Evolutionary conservation across 306 rosid species (phyloP).

Genomic region (Medicago lupulina): DNA sequence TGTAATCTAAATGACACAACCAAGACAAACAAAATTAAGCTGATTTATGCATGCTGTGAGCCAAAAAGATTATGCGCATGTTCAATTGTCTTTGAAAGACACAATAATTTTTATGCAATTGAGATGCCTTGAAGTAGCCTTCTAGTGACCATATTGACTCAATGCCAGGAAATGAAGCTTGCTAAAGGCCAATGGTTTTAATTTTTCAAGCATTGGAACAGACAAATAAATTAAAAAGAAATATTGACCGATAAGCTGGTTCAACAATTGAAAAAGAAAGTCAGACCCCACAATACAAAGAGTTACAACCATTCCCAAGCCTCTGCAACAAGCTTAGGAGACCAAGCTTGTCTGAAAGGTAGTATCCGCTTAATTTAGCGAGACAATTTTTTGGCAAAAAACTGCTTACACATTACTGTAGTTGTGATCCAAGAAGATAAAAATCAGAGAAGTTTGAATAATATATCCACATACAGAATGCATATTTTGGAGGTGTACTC

Average conservation of each 20-base stretch:
- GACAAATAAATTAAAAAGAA: too few relatives aligned
- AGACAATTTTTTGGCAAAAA: too few relatives aligned
- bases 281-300: too few relatives aligned
- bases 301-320: too few relatives aligned
- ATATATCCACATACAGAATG: constrained; percentile 19
- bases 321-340: too few relatives aligned
- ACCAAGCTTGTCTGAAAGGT: background rate
- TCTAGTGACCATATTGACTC: background rate
- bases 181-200: constrained; percentile 25
- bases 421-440: constrained; percentile 16
- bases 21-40: constrained; percentile 6
- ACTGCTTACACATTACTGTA: background rate
- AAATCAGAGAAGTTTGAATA: constrained; percentile 7
- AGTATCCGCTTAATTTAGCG: background rate
- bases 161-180: constrained; percentile 10
- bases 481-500: constrained; percentile 16
- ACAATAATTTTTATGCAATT: constrained; percentile 7
- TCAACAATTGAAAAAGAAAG: too few relatives aligned
- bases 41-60: constrained; percentile 4
- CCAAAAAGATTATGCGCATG: constrained; percentile 9
- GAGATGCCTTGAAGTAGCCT: background rate
- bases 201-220: background rate
- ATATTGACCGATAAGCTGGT: too few relatives aligned
- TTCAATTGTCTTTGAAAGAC: constrained; percentile 22
- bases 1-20: constrained; percentile 13